These are phyloP conservation scores for Clarireedia hainanense DNA, from an alignment of 2,329 filamentous ascomycete genomes.

Conservation along the genomic window DNA sequence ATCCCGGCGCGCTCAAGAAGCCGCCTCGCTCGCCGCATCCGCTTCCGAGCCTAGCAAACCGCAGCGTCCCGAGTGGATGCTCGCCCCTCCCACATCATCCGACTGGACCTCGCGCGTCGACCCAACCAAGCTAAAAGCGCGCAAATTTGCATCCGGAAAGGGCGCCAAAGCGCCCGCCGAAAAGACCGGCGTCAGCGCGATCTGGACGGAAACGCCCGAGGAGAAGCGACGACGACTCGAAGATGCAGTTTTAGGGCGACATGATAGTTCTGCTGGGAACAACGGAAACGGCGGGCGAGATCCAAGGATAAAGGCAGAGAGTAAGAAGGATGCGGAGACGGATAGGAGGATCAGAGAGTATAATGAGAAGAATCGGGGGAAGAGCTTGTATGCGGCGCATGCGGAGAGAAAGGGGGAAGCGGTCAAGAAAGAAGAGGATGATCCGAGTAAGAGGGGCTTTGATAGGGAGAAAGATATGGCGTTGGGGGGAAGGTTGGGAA, in stretches of 20 bases:
- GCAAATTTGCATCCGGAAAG: constrained; percentile 73
- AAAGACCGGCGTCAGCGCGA: constrained; percentile 29
- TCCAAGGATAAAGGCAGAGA: constrained; percentile 17
- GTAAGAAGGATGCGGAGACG: constrained; percentile 35
- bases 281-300: constrained; percentile 2
- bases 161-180: constrained; percentile 37
- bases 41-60: constrained; percentile 34
- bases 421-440: constrained; percentile 58
- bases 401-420: constrained; percentile 34
- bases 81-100: constrained; percentile 54
- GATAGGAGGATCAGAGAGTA: constrained; percentile 48
- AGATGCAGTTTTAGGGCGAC: constrained; percentile 73
- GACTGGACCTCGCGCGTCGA: constrained; percentile 57
- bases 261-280: constrained; percentile 13
- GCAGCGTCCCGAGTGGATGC: constrained; percentile 80
- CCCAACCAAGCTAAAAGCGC: constrained; percentile 72
- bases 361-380: constrained; percentile 46
- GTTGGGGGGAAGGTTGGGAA: constrained; percentile 61
- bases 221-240: constrained; percentile 75
- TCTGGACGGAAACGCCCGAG: constrained; percentile 90
- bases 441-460: constrained; percentile 83
- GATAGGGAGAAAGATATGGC: constrained; percentile 93
- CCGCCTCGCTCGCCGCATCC: constrained; percentile 1
- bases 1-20: neutral
- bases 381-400: constrained; percentile 47